Evolutionary conservation across 345 rosid species (phyloP).

Genomic region (Populus euphratica): DNA sequence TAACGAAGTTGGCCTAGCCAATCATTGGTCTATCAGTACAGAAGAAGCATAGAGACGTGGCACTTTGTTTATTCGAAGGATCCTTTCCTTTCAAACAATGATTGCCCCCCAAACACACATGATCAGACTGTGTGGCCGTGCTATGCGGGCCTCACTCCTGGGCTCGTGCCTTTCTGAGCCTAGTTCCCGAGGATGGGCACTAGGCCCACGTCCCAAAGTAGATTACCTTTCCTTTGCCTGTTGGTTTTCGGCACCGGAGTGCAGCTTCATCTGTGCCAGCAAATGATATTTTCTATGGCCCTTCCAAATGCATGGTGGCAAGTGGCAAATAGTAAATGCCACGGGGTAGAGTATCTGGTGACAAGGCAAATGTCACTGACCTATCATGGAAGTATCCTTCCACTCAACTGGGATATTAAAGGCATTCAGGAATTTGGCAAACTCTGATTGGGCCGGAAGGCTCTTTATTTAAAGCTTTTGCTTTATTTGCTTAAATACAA

Average conservation of each 20-base stretch:
- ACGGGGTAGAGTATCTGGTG: not conserved
- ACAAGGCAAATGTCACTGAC: not conserved
- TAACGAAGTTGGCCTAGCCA: not conserved
- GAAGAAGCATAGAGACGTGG: not conserved
- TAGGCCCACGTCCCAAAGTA: not conserved
- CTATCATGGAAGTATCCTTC: not conserved
- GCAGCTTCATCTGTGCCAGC: not conserved
- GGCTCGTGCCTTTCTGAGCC: not conserved
- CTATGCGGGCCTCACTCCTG: not conserved
- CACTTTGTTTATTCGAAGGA: not conserved
- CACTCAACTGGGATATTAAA: not conserved
- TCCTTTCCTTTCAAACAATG: not conserved
- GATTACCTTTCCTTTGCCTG: not conserved
- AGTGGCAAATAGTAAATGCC: too few species aligned
- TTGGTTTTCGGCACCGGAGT: not conserved
- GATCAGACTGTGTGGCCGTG: too few species aligned
- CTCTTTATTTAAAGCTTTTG: not conserved
- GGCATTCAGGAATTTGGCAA: not conserved
- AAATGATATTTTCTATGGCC: too few species aligned
- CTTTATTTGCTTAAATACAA: not conserved
- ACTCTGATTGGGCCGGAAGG: not conserved
- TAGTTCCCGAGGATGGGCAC: not conserved
- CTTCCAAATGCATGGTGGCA: too few species aligned
- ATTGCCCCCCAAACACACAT: not conserved
- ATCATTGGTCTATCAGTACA: constrained; percentile 7